Evolutionary conservation across 352 stramenopile species (phyloP).

Genomic region (Globisporangium camurandrum): DNA sequence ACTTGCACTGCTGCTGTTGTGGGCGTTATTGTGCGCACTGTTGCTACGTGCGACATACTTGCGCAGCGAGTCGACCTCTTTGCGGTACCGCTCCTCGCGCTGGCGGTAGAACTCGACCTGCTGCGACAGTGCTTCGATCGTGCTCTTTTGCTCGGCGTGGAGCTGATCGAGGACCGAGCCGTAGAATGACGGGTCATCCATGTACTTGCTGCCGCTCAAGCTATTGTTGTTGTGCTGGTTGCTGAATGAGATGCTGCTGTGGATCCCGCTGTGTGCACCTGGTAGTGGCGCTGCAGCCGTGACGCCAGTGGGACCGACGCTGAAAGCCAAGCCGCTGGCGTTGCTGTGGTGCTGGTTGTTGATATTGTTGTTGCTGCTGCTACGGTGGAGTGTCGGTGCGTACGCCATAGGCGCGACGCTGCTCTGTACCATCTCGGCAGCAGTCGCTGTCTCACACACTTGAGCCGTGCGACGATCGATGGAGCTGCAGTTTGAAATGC

Average conservation of each 20-base stretch:
- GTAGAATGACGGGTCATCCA: slow-evolving; percentile 38
- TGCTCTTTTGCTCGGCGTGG: slow-evolving; percentile 72
- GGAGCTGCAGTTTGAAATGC: no score
- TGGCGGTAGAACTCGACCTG: slow-evolving; percentile 78
- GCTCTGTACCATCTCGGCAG: slow-evolving; percentile 1
- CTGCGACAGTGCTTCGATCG: slow-evolving; percentile 69
- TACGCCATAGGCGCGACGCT: neutral
- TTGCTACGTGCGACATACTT: slow-evolving; percentile 20
- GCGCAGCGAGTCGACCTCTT: slow-evolving; percentile 55
- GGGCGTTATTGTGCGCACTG: slow-evolving; percentile 4
- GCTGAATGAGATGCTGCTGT: slow-evolving; percentile 8
- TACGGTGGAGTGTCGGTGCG: neutral
- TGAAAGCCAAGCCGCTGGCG: neutral
- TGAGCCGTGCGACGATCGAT: no score
- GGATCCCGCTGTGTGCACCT: slow-evolving; percentile 3
- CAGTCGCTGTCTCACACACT: no score
- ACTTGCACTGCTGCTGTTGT: neutral
- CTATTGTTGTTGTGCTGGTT: slow-evolving; percentile 5
- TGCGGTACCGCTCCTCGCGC: slow-evolving; percentile 54
- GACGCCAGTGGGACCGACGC: neutral
- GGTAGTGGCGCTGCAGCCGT: neutral
- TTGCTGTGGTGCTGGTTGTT: no score
- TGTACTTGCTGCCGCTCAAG: slow-evolving; percentile 16
- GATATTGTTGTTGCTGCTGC: neutral
- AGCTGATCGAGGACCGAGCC: slow-evolving; percentile 61